Base-by-base conservation (phyloP, 306 rosid genomes). In the Cucurbita moschata region DNA sequence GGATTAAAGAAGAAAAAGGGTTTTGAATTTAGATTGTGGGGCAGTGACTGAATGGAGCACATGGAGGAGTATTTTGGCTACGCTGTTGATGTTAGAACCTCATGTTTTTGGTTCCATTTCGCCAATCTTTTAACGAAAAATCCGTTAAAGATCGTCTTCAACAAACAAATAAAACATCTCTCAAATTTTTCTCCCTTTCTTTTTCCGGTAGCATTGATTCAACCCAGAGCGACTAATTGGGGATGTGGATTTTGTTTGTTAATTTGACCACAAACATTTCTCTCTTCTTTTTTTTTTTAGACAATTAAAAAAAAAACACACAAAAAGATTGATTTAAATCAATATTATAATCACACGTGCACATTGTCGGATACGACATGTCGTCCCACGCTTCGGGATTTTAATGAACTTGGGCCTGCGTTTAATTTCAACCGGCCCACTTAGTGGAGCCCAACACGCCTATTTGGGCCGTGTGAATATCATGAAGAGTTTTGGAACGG, bases 21-120 rank as follows among this genome's bases (percentile, higher is more conserved):
- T 4, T 57, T 57, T 57, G 43, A 13, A 30, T 10, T 65, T 21
- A 11, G 52, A 10, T 44, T 44, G 52, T 66, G 54, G 72, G 72
- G 72, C 4, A 42, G 82, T 76, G 83, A 84, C 88, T 81, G 77
- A 35, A 86, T 83, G 86, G 76, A 79, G 69, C 68, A 70, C 52
- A 67, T 57, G 80, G 79, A 53, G 19, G 65, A 79, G 69, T 42
- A 30, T 50, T 61, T 77, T 69, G 73, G 78, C 73, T 69, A 66
- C 21, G 53, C 2, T 69, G 58, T 69, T 49, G 23, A 18, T 15
- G 19, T 68, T 54, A 68, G 11, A 59, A 81, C 93, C 90, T 81
- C 87, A 80, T 52, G 52, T 81, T 81, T 26, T 43, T 52, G 53
- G 30, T 30, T 14, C 60, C 63, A 84, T 82, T 77, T 75, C 35